Base-by-base conservation (phyloP, 257 asterid species). In the Nicotiana tomentosiformis region DNA sequence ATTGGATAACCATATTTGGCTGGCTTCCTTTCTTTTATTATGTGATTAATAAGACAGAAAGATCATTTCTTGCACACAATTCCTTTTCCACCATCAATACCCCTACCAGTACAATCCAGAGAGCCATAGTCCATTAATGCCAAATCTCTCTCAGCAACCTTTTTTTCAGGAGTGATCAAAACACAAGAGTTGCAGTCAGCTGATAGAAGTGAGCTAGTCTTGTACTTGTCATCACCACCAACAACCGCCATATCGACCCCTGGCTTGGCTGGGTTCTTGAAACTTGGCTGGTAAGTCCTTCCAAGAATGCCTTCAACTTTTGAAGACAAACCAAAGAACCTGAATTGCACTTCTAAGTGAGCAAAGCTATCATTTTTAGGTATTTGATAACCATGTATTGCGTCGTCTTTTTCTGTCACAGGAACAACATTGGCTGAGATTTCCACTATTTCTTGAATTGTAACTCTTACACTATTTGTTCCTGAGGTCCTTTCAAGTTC, bases 341-440 rank as follows among this genome's bases (percentile, higher is more conserved):
- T 83, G 16, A 83, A 77, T 58, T 83, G 83, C 39, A 83, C 86
- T 29, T 77, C 83, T 76, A 83, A 83, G 82, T 83, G 86, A 30
- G 83, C 83, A 77, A 83, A 83, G 26, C 86, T 35, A 37, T 83
- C 70, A 46, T 83, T 66, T 3, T 32, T 8, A 61, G 84, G 87
- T 33, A 72, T 53, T 3, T 49, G 77, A n/a, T 84, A 84, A 18
- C 77, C 70, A 51, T 84, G 87, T 18, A 84, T 72, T 35, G 37
- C 30, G 67, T 74, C 64, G 2, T 84, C 84, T 61, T 84, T 35
- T 74, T 61, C 51, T 20, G 87, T 80, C 32, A 84, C 81, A 2
- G 87, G 87, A n/a, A 84, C 87, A 66, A 81, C 87, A 81, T 80
- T 84, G 0, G 65, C 87, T 33, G 84, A 69, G 4, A 84, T 61